These are phyloP conservation scores for Schrenkiella parvula DNA, from an alignment of 345 rosid genomes.

Conservation along the genomic window DNA sequence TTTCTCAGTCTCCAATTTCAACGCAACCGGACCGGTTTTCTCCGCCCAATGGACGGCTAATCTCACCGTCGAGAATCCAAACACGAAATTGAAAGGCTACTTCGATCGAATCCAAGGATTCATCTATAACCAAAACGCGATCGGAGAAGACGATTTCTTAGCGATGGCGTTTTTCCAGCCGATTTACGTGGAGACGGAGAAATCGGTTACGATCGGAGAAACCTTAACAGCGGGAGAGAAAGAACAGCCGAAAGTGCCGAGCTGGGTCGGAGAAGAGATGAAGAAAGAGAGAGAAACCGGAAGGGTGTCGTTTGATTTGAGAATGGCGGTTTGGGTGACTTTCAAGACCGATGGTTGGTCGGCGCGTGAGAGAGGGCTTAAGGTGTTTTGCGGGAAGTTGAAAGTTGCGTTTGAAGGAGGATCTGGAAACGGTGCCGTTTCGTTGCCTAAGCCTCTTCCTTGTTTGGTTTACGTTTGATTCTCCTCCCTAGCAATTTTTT, in stretches of 20 bases:
- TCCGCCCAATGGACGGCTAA: constrained; percentile 36
- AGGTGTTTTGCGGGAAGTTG: constrained; percentile 33
- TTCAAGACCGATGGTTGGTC: constrained; percentile 34
- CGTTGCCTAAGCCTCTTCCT: constrained; percentile 26
- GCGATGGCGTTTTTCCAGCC: constrained; percentile 23
- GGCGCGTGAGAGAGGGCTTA: constrained; percentile 34
- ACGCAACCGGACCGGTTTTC: constrained; percentile 32
- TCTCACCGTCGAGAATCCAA: constrained; percentile 32
- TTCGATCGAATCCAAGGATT: constrained; percentile 33
- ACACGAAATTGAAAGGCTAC: constrained; percentile 36
- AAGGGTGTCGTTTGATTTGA: constrained; percentile 33
- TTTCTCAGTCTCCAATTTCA: constrained; percentile 33
- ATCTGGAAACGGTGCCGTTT: constrained; percentile 31
- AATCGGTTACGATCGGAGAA: constrained; percentile 19
- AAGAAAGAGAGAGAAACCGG: constrained; percentile 35
- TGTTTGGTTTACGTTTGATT: constrained; percentile 34
- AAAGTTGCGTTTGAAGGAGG: constrained; percentile 26
- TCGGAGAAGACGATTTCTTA: constrained; percentile 27
- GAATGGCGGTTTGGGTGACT: constrained; percentile 29
- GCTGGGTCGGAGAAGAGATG: constrained; percentile 35
- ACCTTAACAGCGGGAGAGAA: constrained; percentile 27
- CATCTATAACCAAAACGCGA: constrained; percentile 2
- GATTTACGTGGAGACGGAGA: constrained; percentile 30
- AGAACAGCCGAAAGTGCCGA: constrained; percentile 28
- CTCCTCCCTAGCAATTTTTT: background rate